phyloP scores from a whole-genome alignment of 73 alveolate species.

The Tetrahymena thermophila region DNA sequence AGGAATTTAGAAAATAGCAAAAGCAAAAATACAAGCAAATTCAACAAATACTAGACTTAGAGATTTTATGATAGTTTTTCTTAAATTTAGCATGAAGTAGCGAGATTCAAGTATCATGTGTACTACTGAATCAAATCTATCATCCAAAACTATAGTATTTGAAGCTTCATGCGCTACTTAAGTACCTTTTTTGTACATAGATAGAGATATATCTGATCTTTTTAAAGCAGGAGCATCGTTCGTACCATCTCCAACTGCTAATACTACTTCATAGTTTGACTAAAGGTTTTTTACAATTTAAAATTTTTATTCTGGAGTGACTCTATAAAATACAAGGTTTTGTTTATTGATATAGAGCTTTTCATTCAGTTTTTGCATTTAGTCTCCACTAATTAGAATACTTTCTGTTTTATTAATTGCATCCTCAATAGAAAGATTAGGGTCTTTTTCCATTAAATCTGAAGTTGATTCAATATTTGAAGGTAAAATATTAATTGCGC shows the following conservation, averaged over 20 bases:
- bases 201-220: slow-evolving; percentile 84
- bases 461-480: neutral
- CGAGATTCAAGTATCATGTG: slow-evolving; percentile 54
- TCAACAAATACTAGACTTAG: neutral
- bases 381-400: neutral
- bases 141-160: slow-evolving; percentile 67
- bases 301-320: slow-evolving; percentile 49
- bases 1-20: neutral
- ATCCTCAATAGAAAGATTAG: neutral
- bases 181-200: slow-evolving; percentile 87
- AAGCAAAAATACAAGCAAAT: neutral
- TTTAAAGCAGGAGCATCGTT: slow-evolving; percentile 88
- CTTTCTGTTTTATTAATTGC: neutral
- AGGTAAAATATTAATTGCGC: neutral
- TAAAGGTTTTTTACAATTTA: slow-evolving; percentile 39
- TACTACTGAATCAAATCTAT: slow-evolving; percentile 48
- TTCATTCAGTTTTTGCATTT: neutral
- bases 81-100: slow-evolving; percentile 13
- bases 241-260: slow-evolving; percentile 94
- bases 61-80: slow-evolving; percentile 43
- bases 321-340: slow-evolving; percentile 52
- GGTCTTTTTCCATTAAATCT: neutral
- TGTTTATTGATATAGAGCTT: slow-evolving; percentile 23
- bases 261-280: slow-evolving; percentile 58
- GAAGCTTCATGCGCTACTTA: slow-evolving; percentile 88